Evolutionary conservation across 2,329 filamentous ascomycete species (phyloP).

Genomic region (Taxawa tesnikishii): DNA sequence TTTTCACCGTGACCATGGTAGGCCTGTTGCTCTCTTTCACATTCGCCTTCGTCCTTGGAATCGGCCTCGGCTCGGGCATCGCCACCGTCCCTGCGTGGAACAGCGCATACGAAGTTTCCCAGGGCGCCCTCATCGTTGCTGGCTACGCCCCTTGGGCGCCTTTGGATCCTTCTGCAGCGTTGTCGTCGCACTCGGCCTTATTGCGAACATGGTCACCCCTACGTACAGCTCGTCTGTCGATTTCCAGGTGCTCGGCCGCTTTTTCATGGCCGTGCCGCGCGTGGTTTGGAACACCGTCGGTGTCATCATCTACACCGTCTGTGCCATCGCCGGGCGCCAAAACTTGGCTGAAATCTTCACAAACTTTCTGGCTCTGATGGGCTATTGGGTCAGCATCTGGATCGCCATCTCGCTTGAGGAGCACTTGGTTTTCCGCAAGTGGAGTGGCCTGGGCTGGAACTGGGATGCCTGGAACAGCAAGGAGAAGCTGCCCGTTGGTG

Average conservation of each 20-base stretch:
- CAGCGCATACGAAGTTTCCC: constrained; percentile 43
- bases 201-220: constrained; percentile 53
- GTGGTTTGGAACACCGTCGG: constrained; percentile 53
- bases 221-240: constrained; percentile 56
- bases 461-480: constrained; percentile 51
- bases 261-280: constrained; percentile 46
- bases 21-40: constrained; percentile 48
- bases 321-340: constrained; percentile 49
- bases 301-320: constrained; percentile 51
- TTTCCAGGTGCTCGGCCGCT: constrained; percentile 52
- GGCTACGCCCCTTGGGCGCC: constrained; percentile 45
- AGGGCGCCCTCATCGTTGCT: constrained; percentile 53
- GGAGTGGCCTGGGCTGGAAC: constrained; percentile 35
- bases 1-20: constrained; percentile 45
- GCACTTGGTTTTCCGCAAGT: constrained; percentile 47
- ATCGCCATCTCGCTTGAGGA: constrained; percentile 51
- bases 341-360: constrained; percentile 53
- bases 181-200: constrained; percentile 49
- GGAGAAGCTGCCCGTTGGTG: constrained; percentile 46
- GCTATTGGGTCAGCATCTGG: constrained; percentile 58
- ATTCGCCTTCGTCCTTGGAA: constrained; percentile 49
- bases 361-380: constrained; percentile 59
- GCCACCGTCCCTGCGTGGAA: constrained; percentile 40
- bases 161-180: constrained; percentile 59
- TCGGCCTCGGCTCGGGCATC: constrained; percentile 50